Percentiles rank a stretch among this genome's conserved stretches.
Evolutionary conservation across 2,329 filamentous ascomycete species (phyloP).

Genomic region (Aspergillus jensenii): DNA sequence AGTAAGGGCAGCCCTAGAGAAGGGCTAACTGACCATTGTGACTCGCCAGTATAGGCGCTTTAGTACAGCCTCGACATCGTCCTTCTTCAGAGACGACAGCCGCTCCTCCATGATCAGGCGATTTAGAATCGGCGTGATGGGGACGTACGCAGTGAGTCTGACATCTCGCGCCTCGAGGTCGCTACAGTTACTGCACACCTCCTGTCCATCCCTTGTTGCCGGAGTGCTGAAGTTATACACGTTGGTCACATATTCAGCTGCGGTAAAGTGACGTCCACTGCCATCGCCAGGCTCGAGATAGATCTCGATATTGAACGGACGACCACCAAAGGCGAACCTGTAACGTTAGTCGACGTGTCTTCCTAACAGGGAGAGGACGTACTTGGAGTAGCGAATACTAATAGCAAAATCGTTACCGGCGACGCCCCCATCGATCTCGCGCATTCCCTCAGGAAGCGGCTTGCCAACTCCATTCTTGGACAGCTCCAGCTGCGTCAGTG

Average conservation of each 20-base stretch:
- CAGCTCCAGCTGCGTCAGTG: background rate
- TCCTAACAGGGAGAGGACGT: background rate
- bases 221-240: conserved; percentile 5
- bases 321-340: conserved; percentile 3
- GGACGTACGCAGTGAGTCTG: background rate
- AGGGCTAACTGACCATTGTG: background rate
- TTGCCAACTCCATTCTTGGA: background rate
- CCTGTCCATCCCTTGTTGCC: background rate
- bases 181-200: background rate
- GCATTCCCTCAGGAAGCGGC: background rate
- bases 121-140: background rate
- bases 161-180: background rate
- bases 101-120: background rate
- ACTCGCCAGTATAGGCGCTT: background rate
- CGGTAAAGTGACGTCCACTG: background rate
- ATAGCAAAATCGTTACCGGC: background rate
- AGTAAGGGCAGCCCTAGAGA: background rate
- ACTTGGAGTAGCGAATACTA: conserved; percentile 1
- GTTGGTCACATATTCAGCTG: background rate
- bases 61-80: background rate
- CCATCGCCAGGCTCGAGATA: background rate
- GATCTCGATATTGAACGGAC: conserved; percentile 1
- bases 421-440: background rate
- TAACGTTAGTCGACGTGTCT: background rate
- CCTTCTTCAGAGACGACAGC: background rate